Evolutionary conservation across 805 yeast species (phyloP).

Genomic region (Candida manassasensis): DNA sequence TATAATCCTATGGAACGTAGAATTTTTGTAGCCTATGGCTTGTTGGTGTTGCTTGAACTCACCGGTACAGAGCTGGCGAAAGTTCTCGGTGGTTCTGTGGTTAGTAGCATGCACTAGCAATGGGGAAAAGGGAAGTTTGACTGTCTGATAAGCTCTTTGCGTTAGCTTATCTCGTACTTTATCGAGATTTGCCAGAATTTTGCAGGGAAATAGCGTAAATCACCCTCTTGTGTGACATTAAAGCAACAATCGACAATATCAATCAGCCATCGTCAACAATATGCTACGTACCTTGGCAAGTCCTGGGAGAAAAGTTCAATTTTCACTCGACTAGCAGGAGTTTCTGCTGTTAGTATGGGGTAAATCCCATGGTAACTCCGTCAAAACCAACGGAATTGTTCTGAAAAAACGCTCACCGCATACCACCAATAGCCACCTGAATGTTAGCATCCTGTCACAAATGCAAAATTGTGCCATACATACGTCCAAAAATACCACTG

Average conservation of each 20-base stretch:
- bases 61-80: constrained; percentile 22
- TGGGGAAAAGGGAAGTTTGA: too few relatives aligned
- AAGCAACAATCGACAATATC: too few relatives aligned
- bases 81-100: constrained; percentile 28
- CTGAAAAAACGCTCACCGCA: constrained; percentile 9
- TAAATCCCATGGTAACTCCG: background rate
- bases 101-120: too few relatives aligned
- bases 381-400: background rate
- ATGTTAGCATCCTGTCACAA: constrained; percentile 8
- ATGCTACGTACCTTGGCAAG: constrained; percentile 7
- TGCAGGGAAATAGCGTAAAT: too few relatives aligned
- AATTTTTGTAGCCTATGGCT: constrained; percentile 62
- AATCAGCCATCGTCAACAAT: too few relatives aligned
- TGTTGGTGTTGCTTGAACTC: constrained; percentile 11
- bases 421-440: constrained; percentile 24
- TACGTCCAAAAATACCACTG: constrained; percentile 40
- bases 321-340: constrained; percentile 32
- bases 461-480: constrained; percentile 12
- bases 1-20: constrained; percentile 43
- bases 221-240: too few relatives aligned
- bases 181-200: too few relatives aligned
- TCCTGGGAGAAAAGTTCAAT: constrained; percentile 46
- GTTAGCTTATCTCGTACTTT: too few relatives aligned
- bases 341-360: constrained; percentile 11
- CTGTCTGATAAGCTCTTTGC: too few relatives aligned